Conservation (phyloP, 495 filamentous ascomycete species). For the Penicillium tannophilum region DNA sequence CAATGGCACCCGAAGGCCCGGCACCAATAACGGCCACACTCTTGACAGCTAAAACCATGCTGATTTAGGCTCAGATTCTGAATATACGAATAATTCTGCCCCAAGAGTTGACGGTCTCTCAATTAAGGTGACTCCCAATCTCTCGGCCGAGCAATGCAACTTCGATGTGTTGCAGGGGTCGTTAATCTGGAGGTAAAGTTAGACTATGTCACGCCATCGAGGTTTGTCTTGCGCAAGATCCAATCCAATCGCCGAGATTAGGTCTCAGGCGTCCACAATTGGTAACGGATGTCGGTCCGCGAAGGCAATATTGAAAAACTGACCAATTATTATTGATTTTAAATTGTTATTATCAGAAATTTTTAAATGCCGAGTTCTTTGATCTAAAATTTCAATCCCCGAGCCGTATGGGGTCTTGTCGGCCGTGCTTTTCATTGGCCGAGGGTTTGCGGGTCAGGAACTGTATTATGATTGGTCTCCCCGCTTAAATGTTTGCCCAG, state of each 20-base stretch:
- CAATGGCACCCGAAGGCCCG: conserved; percentile 60
- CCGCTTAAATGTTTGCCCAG: background rate
- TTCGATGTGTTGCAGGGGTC: background rate
- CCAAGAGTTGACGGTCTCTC: background rate
- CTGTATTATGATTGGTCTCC: conserved; percentile 13
- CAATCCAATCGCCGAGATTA: background rate
- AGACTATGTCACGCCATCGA: conserved; percentile 29
- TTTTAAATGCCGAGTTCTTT: background rate
- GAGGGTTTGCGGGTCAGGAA: conserved; percentile 2
- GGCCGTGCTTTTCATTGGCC: conserved; percentile 3
- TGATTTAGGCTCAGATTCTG: background rate
- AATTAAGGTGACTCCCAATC: background rate
- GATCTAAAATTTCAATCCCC: conserved; percentile 6
- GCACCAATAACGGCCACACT: conserved; percentile 61
- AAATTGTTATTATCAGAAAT: background rate
- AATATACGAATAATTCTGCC: background rate
- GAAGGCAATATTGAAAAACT: background rate
- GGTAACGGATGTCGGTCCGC: background rate
- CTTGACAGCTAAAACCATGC: conserved; percentile 37
- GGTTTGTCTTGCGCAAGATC: conserved; percentile 20
- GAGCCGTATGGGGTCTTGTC: background rate
- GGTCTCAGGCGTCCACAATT: background rate
- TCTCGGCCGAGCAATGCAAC: conserved; percentile 25
- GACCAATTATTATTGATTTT: background rate
- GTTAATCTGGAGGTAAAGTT: conserved; percentile 14